phyloP scores from a whole-genome alignment of 2,329 filamentous ascomycete genomes.

The Parastagonospora nodorum region DNA sequence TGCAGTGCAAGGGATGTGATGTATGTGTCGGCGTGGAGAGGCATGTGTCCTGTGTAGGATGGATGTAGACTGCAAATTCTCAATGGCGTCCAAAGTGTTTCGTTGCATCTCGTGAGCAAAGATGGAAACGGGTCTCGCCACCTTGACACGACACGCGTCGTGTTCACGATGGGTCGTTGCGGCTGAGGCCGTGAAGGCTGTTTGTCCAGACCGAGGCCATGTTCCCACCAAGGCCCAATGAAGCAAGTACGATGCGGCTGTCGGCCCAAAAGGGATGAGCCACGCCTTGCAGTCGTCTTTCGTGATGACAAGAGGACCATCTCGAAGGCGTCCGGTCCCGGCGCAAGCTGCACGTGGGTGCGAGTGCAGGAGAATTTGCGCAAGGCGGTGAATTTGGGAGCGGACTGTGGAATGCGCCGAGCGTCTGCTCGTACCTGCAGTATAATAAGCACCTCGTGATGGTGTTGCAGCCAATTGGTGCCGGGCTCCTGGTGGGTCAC shows the following conservation, averaged over 20 bases:
- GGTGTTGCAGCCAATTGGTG: conserved; percentile 22
- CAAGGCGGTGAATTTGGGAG: conserved; percentile 30
- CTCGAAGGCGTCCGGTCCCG: conserved; percentile 32
- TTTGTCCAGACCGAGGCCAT: conserved; percentile 14
- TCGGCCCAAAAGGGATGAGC: not conserved
- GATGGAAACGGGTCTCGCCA: conserved; percentile 18
- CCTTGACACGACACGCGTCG: conserved; percentile 35
- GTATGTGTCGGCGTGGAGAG: no score
- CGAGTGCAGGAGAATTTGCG: conserved; percentile 3
- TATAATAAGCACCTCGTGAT: conserved; percentile 28
- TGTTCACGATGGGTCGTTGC: conserved; percentile 9
- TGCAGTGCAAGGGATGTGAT: not conserved
- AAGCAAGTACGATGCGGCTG: conserved; percentile 8
- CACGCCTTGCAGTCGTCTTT: not conserved
- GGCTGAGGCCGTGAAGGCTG: not conserved
- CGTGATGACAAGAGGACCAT: conserved; percentile 10
- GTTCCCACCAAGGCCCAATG: conserved; percentile 6
- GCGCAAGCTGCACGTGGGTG: conserved; percentile 37
- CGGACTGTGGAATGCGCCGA: conserved; percentile 14
- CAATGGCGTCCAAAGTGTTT: not conserved
- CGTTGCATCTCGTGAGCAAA: conserved; percentile 12
- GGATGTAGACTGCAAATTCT: not conserved
- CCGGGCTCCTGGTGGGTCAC: conserved; percentile 16
- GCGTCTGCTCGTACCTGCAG: conserved; percentile 16
- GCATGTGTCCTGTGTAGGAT: not conserved